Evolutionary conservation across 2,329 filamentous ascomycete genomes (phyloP), one percentile per base, ranked within the genome.

Genomic region (Pseudopyrenochaeta lycopersici): DNA sequence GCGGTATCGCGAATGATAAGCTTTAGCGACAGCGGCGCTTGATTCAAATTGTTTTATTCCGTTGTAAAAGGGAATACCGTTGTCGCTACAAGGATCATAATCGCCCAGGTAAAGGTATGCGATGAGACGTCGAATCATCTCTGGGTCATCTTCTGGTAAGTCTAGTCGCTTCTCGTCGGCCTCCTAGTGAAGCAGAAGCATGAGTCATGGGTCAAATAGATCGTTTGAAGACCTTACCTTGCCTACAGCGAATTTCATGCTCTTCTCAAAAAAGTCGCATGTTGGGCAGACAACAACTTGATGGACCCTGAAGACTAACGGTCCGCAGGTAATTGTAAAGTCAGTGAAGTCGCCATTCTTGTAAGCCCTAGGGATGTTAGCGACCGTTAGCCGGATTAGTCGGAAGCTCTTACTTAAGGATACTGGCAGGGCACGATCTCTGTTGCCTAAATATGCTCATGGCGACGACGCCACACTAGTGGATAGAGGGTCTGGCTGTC

Each of bases 51-150:
- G 43, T n/a, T 52, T 47, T 30, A 60, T 36, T 4, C 15, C 32
- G 9, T 35, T 15, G 27, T 60, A 49, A 1, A 31, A 18, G 3
- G 15, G 7, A 2, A 48, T 20, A 7, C 35, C 15, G 12, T 9
- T 5, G 2, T 39, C 36, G 15, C 31, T 12, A n/a, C 32, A 49
- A n/a, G 63, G 58, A 12, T 62, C 59, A 15, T 67, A 68, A 32
- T 66, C 60, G n/a, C 46, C 54, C 7, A 56, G 12, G 35, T 68
- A 68, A 23, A 64, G 38, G 35, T 57, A 67, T 3, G 56, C n/a
- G 9, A 67, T 45, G 27, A 67, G 43, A 15, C 61, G 58, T 21
- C 58, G 49, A 23, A 63, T 55, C 45, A 63, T 66, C 7, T 60
- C 53, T 4, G 64, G 64, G 6, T 67, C 59, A 17, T 64, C 62